phyloP scores from a whole-genome alignment of 2,329 filamentous ascomycete species.

The Pyrenophora graminea region DNA sequence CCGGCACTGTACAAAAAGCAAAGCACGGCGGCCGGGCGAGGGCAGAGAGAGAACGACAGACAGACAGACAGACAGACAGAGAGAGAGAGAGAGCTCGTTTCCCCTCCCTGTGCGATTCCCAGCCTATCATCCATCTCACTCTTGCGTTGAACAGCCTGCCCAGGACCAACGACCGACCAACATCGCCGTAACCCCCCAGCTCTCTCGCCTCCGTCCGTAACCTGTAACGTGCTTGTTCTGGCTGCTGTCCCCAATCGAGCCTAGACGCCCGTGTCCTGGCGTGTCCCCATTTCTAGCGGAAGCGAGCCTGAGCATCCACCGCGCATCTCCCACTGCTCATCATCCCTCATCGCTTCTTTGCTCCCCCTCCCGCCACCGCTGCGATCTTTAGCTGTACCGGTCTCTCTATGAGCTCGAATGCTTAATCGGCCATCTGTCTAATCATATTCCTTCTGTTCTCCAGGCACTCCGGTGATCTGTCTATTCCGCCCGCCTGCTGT shows the following conservation, averaged over 20 bases:
- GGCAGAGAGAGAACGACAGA: not conserved
- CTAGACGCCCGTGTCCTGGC: constrained; percentile 17
- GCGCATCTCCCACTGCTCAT: constrained; percentile 14
- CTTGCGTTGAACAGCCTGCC: too few relatives aligned
- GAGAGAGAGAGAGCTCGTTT: not conserved
- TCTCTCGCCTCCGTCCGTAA: constrained; percentile 13
- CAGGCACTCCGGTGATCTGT: constrained; percentile 43
- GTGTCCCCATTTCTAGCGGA: constrained; percentile 18
- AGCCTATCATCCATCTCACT: not conserved
- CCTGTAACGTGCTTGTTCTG: constrained; percentile 24
- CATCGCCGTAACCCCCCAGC: not conserved
- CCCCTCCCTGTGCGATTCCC: not conserved
- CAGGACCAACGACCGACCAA: too few relatives aligned
- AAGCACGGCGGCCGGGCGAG: constrained; percentile 11
- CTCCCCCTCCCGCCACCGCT: constrained; percentile 14
- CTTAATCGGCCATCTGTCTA: constrained; percentile 38
- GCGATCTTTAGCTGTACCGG: constrained; percentile 17
- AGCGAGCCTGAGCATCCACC: constrained; percentile 15
- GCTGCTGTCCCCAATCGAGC: constrained; percentile 10
- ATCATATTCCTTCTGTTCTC: constrained; percentile 46
- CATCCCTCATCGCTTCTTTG: constrained; percentile 15
- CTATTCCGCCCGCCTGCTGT: constrained; percentile 42
- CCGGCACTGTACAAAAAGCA: constrained; percentile 13
- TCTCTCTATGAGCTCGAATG: constrained; percentile 33
- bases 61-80: not conserved